A percentile compares a stretch with the other conserved stretches of the same genome.
Conservation (phyloP, 2,329 filamentous ascomycete genomes). For the Dothiorella sarmentorum region DNA sequence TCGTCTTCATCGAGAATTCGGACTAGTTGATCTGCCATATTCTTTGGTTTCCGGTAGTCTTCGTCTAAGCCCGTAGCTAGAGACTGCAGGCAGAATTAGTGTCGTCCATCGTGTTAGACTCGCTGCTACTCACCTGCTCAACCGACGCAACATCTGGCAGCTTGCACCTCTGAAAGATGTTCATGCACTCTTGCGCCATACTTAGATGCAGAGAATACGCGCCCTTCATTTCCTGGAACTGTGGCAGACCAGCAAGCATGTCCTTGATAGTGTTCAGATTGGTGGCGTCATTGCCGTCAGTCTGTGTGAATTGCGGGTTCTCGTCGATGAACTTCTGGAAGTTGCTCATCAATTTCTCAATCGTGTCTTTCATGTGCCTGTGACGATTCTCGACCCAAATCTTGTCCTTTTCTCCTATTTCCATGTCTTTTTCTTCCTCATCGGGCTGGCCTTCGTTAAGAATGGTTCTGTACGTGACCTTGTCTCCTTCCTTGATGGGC, state of each 20-base stretch:
- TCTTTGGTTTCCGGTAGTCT: slow-evolving; percentile 86
- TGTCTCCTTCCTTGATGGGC: slow-evolving; percentile 82
- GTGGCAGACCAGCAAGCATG: slow-evolving; percentile 90
- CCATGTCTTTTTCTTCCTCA: slow-evolving; percentile 82
- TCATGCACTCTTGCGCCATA: slow-evolving; percentile 98
- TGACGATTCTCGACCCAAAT: slow-evolving; percentile 96
- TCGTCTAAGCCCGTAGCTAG: slow-evolving; percentile 91
- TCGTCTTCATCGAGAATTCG: slow-evolving; percentile 83
- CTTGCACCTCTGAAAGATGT: slow-evolving; percentile 80
- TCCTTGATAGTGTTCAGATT: slow-evolving; percentile 91
- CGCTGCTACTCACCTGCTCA: slow-evolving; percentile 62
- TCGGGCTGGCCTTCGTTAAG: slow-evolving; percentile 70
- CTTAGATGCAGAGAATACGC: slow-evolving; percentile 90
- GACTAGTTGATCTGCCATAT: slow-evolving; percentile 79
- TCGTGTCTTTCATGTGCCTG: slow-evolving; percentile 95
- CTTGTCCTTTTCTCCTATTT: slow-evolving; percentile 83
- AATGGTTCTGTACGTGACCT: slow-evolving; percentile 76
- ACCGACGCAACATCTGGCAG: slow-evolving; percentile 81
- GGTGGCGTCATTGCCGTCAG: slow-evolving; percentile 62
- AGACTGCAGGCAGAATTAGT: slow-evolving; percentile 44
- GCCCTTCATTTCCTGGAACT: slow-evolving; percentile 95
- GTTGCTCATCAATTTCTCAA: slow-evolving; percentile 87
- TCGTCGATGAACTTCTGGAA: slow-evolving; percentile 88
- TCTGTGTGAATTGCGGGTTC: slow-evolving; percentile 87
- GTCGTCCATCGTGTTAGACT: too few species aligned